Percentiles rank a stretch among this genome's conserved stretches.
These are phyloP conservation scores for Xylaria sp. DNA, from an alignment of 495 filamentous ascomycete genomes.

Conservation along the genomic window DNA sequence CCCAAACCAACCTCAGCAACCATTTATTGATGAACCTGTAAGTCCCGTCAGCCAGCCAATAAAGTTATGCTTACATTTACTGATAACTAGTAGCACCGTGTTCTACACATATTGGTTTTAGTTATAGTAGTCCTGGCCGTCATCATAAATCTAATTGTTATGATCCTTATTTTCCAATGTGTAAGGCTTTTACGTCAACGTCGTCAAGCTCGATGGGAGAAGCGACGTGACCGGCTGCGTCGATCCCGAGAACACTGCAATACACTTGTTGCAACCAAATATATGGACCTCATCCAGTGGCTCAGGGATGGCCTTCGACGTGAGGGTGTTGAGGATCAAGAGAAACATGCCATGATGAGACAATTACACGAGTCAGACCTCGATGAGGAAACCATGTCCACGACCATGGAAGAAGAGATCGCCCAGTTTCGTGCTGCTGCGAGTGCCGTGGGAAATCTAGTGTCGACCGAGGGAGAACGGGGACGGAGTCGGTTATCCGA, in stretches of 20 bases:
- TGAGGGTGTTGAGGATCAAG: conserved; percentile 40
- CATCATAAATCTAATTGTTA: conserved; percentile 14
- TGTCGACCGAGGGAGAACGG: conserved; percentile 52
- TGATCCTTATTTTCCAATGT: conserved; percentile 24
- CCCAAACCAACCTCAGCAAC: not conserved
- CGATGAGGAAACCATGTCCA: conserved; percentile 38
- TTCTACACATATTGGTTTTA: conserved; percentile 7
- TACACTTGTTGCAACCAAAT: conserved; percentile 35
- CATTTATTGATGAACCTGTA: not conserved
- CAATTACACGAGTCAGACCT: conserved; percentile 24
- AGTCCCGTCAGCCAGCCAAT: not conserved
- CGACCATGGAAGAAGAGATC: conserved; percentile 54
- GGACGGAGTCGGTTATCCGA: conserved; percentile 33
- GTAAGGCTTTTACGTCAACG: conserved; percentile 24
- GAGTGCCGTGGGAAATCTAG: conserved; percentile 52
- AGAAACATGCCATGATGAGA: conserved; percentile 46
- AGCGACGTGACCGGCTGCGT: conserved; percentile 6
- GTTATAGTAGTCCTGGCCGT: conserved; percentile 21
- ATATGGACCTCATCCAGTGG: conserved; percentile 28
- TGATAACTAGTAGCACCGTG: conserved; percentile 5
- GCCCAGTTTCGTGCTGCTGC: conserved; percentile 55
- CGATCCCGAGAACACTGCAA: conserved; percentile 18
- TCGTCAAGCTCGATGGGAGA: conserved; percentile 13
- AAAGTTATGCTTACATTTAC: not conserved
- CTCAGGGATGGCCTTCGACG: conserved; percentile 25